These are phyloP conservation scores for Camelina neglecta DNA, from an alignment of 345 rosid species.

Conservation along the genomic window DNA sequence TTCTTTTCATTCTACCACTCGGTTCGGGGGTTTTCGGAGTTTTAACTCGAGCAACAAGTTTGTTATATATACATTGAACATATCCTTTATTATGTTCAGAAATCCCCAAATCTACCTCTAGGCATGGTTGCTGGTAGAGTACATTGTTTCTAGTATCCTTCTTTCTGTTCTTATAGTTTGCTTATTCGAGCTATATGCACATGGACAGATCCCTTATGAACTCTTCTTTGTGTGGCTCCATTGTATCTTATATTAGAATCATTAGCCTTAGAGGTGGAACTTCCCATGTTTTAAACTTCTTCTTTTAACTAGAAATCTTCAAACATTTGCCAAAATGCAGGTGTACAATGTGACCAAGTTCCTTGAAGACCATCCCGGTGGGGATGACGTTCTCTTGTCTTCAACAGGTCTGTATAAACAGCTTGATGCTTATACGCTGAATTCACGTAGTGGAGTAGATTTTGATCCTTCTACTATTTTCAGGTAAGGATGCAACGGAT, in stretches of 20 bases:
- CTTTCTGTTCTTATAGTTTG: constrained; percentile 3
- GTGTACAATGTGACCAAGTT: constrained; percentile 61
- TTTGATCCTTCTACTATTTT: constrained; percentile 10
- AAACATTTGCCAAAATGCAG: constrained; percentile 33
- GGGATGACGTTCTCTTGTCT: constrained; percentile 55
- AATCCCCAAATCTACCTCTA: background rate
- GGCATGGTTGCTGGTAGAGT: background rate
- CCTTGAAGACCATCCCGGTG: constrained; percentile 69
- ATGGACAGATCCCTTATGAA: constrained; percentile 1
- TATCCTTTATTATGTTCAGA: no score
- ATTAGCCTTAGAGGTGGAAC: background rate
- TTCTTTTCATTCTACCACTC: no score
- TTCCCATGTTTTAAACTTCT: constrained; percentile 2
- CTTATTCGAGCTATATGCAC: background rate
- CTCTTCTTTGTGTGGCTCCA: background rate
- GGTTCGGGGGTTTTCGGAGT: no score
- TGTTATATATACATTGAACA: no score
- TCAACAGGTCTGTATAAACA: constrained; percentile 51
- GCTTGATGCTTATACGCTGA: background rate
- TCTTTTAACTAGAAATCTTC: constrained; percentile 3
- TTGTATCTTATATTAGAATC: background rate
- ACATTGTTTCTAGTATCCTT: constrained; percentile 2
- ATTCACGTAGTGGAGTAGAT: background rate
- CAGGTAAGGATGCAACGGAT: constrained; percentile 82
- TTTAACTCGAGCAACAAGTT: no score